phyloP scores from a whole-genome alignment of 306 rosid species.

The Hylodesmum podocarpum region DNA sequence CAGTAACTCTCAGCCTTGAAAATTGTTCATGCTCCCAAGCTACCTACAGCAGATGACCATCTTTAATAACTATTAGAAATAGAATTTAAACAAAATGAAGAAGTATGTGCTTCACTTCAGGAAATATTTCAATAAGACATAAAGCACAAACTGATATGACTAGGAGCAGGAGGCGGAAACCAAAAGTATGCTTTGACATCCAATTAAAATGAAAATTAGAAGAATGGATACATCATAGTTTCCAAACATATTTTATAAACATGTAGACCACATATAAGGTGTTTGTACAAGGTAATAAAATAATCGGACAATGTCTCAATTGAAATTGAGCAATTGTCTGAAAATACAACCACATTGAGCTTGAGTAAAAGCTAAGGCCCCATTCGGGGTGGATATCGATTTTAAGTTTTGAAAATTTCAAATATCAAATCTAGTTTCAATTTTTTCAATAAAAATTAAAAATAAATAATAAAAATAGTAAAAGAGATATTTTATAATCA shows the following conservation, averaged over 20 bases:
- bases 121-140: background rate
- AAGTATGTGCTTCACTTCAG: background rate
- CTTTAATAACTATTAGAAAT: constrained; percentile 39
- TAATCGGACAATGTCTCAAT: background rate
- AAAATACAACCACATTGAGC: constrained; percentile 7
- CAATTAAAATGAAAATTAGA: background rate
- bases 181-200: background rate
- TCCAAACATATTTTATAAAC: background rate
- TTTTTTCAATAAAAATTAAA: no score
- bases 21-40: constrained; percentile 99
- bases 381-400: no score
- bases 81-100: constrained; percentile 17
- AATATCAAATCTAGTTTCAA: no score
- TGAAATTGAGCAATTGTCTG: background rate
- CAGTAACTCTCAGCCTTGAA: constrained; percentile 96
- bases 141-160: constrained; percentile 9
- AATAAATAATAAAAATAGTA: no score
- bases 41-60: constrained; percentile 70
- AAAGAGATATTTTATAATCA: no score
- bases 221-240: background rate
- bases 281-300: background rate
- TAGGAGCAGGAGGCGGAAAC: background rate
- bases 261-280: background rate
- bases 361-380: constrained; percentile 6
- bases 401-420: no score